phyloP scores from a whole-genome alignment of 108 stramenopile genomes.

The Aurantiochytrium sp. region DNA sequence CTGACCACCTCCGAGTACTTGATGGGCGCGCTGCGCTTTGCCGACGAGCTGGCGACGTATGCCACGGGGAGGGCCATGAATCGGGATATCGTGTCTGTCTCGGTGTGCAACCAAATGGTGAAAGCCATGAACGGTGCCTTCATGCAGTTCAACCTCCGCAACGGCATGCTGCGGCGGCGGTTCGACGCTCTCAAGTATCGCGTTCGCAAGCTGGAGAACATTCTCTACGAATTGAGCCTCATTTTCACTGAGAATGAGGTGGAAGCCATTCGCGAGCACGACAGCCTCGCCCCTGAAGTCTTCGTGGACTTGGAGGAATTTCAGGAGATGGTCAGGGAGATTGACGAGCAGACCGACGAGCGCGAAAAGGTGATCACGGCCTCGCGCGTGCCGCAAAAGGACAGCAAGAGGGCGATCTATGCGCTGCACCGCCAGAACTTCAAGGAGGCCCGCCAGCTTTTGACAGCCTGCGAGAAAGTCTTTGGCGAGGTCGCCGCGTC shows the following conservation, averaged over 20 bases:
- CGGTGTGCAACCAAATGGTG: not conserved
- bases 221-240: conserved; percentile 76
- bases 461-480: not conserved
- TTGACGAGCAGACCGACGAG: conserved; percentile 58
- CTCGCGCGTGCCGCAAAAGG: conserved; percentile 81
- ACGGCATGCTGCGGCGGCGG: not conserved
- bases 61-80: not conserved
- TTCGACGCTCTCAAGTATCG: conserved; percentile 53
- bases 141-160: conserved; percentile 1
- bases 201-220: conserved; percentile 71
- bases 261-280: not conserved
- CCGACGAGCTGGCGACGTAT: not conserved
- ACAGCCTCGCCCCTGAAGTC: not conserved
- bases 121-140: not conserved
- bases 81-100: not conserved
- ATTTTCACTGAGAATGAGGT: not conserved
- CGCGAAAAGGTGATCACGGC: conserved; percentile 82
- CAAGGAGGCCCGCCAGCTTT: conserved; percentile 53
- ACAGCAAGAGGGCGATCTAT: conserved; percentile 84
- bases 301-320: not conserved
- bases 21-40: not conserved
- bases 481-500: conserved; percentile 53
- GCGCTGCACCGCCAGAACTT: conserved; percentile 74
- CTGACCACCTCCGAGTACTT: not conserved
- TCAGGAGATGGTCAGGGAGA: not conserved